Conservation (phyloP, 1,284 basidiomycete genomes). For the Cronartium quercuum region DNA sequence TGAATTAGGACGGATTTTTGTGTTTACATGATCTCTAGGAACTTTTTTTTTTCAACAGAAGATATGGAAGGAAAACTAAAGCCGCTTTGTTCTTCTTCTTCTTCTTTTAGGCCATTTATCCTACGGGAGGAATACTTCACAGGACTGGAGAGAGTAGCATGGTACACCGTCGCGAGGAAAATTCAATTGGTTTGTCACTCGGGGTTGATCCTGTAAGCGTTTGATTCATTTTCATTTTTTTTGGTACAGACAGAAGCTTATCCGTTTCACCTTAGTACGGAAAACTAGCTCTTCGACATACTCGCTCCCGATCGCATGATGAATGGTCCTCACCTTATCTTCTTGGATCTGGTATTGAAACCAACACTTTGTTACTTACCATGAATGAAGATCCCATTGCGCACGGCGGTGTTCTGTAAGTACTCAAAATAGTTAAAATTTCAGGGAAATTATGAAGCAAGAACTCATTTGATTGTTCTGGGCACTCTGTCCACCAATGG, state of each 20-base stretch:
- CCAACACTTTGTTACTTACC: constrained; percentile 36
- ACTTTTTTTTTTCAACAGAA: background rate
- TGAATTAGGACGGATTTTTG: background rate
- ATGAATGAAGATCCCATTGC: constrained; percentile 32
- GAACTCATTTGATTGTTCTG: background rate
- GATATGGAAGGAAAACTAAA: background rate
- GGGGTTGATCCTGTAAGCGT: constrained; percentile 38
- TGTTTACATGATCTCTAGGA: background rate
- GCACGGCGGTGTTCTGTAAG: constrained; percentile 36
- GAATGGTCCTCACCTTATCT: constrained; percentile 24
- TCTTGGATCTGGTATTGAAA: constrained; percentile 39
- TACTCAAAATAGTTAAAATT: background rate
- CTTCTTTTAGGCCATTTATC: constrained; percentile 36
- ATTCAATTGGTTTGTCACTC: constrained; percentile 31
- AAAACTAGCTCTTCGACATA: constrained; percentile 23
- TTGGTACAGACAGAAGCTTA: background rate
- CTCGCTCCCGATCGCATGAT: constrained; percentile 32
- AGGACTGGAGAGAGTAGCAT: constrained; percentile 30
- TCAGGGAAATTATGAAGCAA: background rate
- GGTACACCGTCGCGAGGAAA: constrained; percentile 29
- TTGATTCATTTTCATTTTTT: background rate
- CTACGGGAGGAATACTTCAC: constrained; percentile 36
- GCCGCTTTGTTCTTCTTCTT: background rate
- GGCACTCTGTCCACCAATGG: background rate
- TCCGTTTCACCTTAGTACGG: constrained; percentile 23